Percentiles rank a stretch among this genome's conserved stretches.
Evolutionary conservation across 1,284 basidiomycete genomes (phyloP).

Genomic region (Leccinum proliferum): DNA sequence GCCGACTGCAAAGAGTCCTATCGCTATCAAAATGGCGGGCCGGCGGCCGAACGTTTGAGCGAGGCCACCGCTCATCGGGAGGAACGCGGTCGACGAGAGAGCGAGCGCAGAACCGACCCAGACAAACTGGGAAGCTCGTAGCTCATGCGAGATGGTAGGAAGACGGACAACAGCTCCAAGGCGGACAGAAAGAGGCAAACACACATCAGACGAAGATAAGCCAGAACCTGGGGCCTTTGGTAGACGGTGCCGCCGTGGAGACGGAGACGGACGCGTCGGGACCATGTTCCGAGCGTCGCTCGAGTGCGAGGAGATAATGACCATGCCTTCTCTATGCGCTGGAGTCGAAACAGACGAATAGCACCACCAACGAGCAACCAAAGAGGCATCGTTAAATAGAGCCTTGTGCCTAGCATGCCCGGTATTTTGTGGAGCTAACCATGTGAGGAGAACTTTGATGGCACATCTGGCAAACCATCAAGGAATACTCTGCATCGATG

Average conservation of each 20-base stretch:
- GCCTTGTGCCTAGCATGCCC: neutral
- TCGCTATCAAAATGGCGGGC: slow-evolving; percentile 34
- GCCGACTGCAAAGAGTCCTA: slow-evolving; percentile 34
- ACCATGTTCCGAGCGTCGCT: neutral
- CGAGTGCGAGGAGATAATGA: slow-evolving; percentile 1
- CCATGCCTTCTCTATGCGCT: neutral
- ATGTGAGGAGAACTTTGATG: neutral
- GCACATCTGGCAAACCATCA: neutral
- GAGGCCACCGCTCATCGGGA: slow-evolving; percentile 16
- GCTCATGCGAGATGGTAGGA: slow-evolving; percentile 30
- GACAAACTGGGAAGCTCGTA: slow-evolving; percentile 29
- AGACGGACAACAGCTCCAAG: slow-evolving; percentile 16
- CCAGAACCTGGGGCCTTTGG: neutral
- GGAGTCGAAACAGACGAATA: neutral
- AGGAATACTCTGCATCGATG: neutral
- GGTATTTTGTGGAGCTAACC: neutral
- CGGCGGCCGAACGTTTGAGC: slow-evolving; percentile 37
- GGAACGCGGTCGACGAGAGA: slow-evolving; percentile 33
- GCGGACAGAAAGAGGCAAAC: slow-evolving; percentile 12
- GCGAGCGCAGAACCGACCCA: slow-evolving; percentile 34
- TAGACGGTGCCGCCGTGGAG: neutral
- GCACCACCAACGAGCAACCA: neutral
- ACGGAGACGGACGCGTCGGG: neutral
- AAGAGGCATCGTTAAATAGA: neutral
- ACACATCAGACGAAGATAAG: slow-evolving; percentile 3